These are phyloP conservation scores for Boletus subcaerulescens DNA, from an alignment of 768 basidiomycete genomes.

Conservation along the genomic window DNA sequence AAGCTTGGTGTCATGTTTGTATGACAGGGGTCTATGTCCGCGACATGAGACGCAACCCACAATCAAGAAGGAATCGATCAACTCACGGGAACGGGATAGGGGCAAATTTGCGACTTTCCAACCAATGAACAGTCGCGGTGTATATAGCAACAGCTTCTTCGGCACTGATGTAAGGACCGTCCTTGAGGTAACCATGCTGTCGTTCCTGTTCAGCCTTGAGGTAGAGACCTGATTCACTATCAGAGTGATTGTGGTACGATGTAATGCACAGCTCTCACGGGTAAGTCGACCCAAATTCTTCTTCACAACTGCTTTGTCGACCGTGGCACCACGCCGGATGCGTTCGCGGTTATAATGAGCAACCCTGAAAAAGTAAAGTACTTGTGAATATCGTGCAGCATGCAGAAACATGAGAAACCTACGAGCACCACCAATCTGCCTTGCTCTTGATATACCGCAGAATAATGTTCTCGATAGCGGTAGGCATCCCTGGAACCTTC, in stretches of 20 bases:
- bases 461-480: slow-evolving; percentile 99
- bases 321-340: slow-evolving; percentile 94
- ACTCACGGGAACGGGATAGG: slow-evolving; percentile 96
- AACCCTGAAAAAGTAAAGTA: slow-evolving; percentile 47
- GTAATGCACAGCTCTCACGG: slow-evolving; percentile 46
- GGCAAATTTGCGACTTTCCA: slow-evolving; percentile 96
- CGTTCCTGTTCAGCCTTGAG: slow-evolving; percentile 99
- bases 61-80: not conserved
- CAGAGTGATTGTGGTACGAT: not conserved
- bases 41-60: not conserved
- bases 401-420: slow-evolving; percentile 28
- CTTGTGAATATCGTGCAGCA: not conserved
- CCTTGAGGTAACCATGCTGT: slow-evolving; percentile 98
- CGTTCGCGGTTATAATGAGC: slow-evolving; percentile 98
- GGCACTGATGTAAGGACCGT: slow-evolving; percentile 97
- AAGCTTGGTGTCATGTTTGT: slow-evolving; percentile 98
- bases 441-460: slow-evolving; percentile 99
- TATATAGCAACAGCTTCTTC: slow-evolving; percentile 99
- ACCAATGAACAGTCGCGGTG: slow-evolving; percentile 98
- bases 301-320: slow-evolving; percentile 98
- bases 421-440: slow-evolving; percentile 98
- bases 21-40: slow-evolving; percentile 74
- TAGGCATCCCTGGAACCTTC: slow-evolving; percentile 99
- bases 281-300: slow-evolving; percentile 99
- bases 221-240: slow-evolving; percentile 62